Conservation (phyloP, 2,329 filamentous ascomycete genomes). For the Ascocoryne sarcoides region DNA sequence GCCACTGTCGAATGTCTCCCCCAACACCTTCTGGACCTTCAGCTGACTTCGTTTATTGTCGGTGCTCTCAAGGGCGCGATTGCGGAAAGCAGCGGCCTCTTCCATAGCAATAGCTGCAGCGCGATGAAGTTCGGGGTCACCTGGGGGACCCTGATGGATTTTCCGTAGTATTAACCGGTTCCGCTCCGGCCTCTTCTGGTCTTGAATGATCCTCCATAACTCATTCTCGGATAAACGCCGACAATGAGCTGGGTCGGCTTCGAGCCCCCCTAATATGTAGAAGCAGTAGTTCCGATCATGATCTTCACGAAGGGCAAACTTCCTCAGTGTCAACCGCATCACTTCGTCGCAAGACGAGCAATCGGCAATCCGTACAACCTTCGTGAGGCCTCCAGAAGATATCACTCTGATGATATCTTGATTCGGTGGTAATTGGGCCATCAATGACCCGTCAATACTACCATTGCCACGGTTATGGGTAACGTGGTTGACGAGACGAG, state of each 20-base stretch:
- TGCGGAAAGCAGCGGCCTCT: slow-evolving; percentile 68
- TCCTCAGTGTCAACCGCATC: slow-evolving; percentile 79
- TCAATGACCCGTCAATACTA: slow-evolving; percentile 77
- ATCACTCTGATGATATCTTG: slow-evolving; percentile 90
- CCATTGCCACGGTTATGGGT: slow-evolving; percentile 71
- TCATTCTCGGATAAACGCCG: slow-evolving; percentile 79
- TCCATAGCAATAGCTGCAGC: slow-evolving; percentile 85
- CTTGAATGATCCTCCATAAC: slow-evolving; percentile 83
- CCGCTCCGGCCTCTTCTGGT: slow-evolving; percentile 74
- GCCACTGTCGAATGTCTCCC: slow-evolving; percentile 74
- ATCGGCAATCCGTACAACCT: slow-evolving; percentile 86
- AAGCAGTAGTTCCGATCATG: slow-evolving; percentile 96
- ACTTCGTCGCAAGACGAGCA: slow-evolving; percentile 91
- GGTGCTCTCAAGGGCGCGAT: slow-evolving; percentile 49
- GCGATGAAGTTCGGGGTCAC: slow-evolving; percentile 74
- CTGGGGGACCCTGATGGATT: slow-evolving; percentile 86
- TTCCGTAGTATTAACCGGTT: slow-evolving; percentile 86
- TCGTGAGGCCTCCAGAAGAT: slow-evolving; percentile 82
- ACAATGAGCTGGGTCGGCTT: slow-evolving; percentile 73
- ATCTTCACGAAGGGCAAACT: slow-evolving; percentile 80
- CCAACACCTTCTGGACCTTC: slow-evolving; percentile 83
- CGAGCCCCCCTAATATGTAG: slow-evolving; percentile 79
- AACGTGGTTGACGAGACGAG: slow-evolving; percentile 60
- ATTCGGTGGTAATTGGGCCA: slow-evolving; percentile 75
- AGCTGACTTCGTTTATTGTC: slow-evolving; percentile 61